A percentile compares a stretch with the other conserved stretches of the same genome.
These are phyloP conservation scores for Metschnikowia kofuensis DNA, from an alignment of 805 yeast genomes.

Conservation along the genomic window DNA sequence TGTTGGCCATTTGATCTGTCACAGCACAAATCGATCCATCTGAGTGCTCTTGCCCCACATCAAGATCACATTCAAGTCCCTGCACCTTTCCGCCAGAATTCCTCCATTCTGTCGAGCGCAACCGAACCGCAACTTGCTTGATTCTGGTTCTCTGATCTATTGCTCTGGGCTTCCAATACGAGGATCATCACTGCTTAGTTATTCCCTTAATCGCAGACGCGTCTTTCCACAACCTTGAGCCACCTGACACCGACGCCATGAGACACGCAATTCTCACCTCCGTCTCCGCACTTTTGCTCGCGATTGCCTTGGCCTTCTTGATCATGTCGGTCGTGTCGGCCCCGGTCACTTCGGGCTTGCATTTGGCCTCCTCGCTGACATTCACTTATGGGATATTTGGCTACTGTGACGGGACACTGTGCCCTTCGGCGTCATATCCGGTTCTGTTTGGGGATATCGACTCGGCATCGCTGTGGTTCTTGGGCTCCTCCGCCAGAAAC, in stretches of 20 bases:
- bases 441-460: conserved; percentile 35
- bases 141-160: too few relatives aligned
- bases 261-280: conserved; percentile 29
- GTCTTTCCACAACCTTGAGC: not conserved
- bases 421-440: conserved; percentile 47
- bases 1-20: not conserved
- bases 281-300: conserved; percentile 39
- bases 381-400: conserved; percentile 66
- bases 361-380: conserved; percentile 45
- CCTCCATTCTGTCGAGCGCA: too few relatives aligned
- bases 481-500: conserved; percentile 45
- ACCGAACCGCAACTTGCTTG: too few relatives aligned
- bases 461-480: conserved; percentile 43
- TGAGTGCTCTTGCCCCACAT: not conserved
- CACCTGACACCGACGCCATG: conserved; percentile 3
- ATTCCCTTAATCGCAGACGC: not conserved
- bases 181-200: too few relatives aligned
- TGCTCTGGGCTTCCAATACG: too few relatives aligned
- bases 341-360: conserved; percentile 52
- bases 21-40: not conserved
- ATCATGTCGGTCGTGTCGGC: conserved; percentile 59
- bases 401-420: conserved; percentile 44
- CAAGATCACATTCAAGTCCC: not conserved
- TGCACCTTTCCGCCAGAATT: too few relatives aligned
- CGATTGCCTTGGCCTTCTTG: conserved; percentile 59